Conservation (phyloP, 768 basidiomycete species). For the Lactarius hatsudake region DNA sequence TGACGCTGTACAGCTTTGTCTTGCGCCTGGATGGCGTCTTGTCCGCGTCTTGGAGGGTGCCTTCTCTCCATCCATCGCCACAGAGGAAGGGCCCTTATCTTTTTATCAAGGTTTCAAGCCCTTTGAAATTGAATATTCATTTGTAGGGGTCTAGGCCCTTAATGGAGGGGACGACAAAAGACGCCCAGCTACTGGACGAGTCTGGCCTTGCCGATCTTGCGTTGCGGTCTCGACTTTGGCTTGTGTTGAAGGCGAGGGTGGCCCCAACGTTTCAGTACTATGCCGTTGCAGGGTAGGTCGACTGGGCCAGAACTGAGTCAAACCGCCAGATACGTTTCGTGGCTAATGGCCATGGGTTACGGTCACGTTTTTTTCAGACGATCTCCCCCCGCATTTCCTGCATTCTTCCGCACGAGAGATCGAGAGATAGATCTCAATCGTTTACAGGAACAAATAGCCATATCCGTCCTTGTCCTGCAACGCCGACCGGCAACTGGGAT, state of each 20-base stretch:
- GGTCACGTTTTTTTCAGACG: slow-evolving; percentile 16
- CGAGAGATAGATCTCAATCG: slow-evolving; percentile 11
- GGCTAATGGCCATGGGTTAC: slow-evolving; percentile 7
- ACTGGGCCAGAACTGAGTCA: slow-evolving; percentile 7
- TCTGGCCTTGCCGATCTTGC: slow-evolving; percentile 5
- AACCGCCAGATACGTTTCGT: slow-evolving; percentile 3
- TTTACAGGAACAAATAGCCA: not conserved
- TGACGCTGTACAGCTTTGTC: slow-evolving; percentile 15
- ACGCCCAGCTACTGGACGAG: not conserved
- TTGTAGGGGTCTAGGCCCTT: slow-evolving; percentile 7
- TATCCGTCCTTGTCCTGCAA: slow-evolving; percentile 1
- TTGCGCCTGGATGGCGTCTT: slow-evolving; percentile 4
- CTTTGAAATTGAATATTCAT: slow-evolving; percentile 8
- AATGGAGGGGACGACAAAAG: not conserved
- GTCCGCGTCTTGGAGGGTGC: not conserved
- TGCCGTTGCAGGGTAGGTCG: not conserved
- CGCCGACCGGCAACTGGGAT: not conserved
- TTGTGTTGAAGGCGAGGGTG: not conserved
- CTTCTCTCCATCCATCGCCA: not conserved
- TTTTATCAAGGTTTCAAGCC: slow-evolving; percentile 2
- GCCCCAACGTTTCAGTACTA: not conserved
- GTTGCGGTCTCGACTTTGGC: slow-evolving; percentile 13
- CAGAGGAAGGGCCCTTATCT: not conserved
- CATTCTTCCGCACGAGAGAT: slow-evolving; percentile 7
- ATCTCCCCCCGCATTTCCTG: slow-evolving; percentile 14